Percentiles rank a stretch among this genome's conserved stretches.
Evolutionary conservation across 164 flowering plant genomes (phyloP).

Genomic region (Vitis cinerea): DNA sequence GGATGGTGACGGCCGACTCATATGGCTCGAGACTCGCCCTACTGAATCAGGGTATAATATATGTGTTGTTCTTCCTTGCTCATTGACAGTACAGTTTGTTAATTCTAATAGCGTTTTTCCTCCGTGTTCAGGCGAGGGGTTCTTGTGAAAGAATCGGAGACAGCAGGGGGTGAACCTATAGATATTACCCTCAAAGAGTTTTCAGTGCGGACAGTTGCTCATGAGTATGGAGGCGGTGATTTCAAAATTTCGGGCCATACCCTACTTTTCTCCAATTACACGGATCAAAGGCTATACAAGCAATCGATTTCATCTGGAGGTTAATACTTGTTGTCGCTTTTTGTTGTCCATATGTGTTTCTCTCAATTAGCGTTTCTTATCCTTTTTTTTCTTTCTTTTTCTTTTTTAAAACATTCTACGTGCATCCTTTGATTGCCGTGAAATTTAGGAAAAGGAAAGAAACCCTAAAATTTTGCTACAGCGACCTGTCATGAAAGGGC

Average conservation of each 20-base stretch:
- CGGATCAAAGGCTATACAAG: slow-evolving; percentile 88
- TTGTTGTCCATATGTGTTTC: no score
- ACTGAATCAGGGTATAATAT: slow-evolving; percentile 63
- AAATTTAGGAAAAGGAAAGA: no score
- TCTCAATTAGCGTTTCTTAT: no score
- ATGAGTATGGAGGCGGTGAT: slow-evolving; percentile 95
- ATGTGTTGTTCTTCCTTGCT: neutral
- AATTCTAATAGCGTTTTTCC: neutral
- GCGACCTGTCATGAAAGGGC: no score
- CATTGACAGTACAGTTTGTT: neutral
- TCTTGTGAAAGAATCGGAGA: slow-evolving; percentile 64
- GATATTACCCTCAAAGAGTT: slow-evolving; percentile 80
- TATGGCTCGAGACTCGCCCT: slow-evolving; percentile 90
- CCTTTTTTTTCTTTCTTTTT: no score
- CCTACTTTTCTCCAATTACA: slow-evolving; percentile 77
- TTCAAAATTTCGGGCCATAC: slow-evolving; percentile 59
- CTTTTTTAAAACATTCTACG: no score
- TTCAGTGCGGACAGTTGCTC: slow-evolving; percentile 71
- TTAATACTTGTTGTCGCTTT: slow-evolving; percentile 7
- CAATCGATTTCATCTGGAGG: slow-evolving; percentile 57
- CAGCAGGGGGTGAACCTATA: slow-evolving; percentile 47
- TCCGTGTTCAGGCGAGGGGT: slow-evolving; percentile 55
- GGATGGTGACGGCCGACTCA: slow-evolving; percentile 58
- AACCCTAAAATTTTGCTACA: no score
- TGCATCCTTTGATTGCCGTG: no score